phyloP scores from a whole-genome alignment of 164 flowering plant species.

The Nymphaea colorata region DNA sequence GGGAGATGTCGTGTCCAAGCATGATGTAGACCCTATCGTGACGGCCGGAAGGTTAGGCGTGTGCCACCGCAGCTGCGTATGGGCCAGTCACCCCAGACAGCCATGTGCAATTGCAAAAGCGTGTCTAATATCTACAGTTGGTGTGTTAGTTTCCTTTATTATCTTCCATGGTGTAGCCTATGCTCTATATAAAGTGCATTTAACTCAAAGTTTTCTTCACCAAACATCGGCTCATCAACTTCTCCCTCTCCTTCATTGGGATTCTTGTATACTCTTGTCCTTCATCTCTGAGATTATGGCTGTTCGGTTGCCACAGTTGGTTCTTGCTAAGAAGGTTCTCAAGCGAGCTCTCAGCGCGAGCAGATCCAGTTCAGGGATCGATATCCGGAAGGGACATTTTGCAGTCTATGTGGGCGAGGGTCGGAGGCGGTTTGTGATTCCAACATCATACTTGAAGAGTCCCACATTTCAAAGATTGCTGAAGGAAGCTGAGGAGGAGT shows the following conservation, averaged over 20 bases:
- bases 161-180: not conserved
- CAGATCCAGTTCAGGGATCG: not conserved
- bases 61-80: too few relatives aligned
- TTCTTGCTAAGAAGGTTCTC: not conserved
- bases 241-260: not conserved
- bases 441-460: conserved; percentile 1
- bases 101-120: not conserved
- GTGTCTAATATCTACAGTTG: not conserved
- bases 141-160: not conserved
- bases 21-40: too few relatives aligned
- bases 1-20: too few relatives aligned
- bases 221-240: not conserved
- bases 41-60: too few relatives aligned
- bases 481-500: conserved; percentile 4
- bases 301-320: not conserved
- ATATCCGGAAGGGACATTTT: not conserved
- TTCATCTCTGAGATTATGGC: not conserved
- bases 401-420: conserved; percentile 4
- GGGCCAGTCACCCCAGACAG: too few relatives aligned
- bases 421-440: conserved; percentile 5
- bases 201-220: not conserved
- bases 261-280: not conserved
- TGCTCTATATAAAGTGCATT: not conserved
- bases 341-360: not conserved
- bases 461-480: conserved; percentile 1